These are phyloP conservation scores for Pichia phayaonensis DNA, from an alignment of 805 yeast genomes.

Conservation along the genomic window DNA sequence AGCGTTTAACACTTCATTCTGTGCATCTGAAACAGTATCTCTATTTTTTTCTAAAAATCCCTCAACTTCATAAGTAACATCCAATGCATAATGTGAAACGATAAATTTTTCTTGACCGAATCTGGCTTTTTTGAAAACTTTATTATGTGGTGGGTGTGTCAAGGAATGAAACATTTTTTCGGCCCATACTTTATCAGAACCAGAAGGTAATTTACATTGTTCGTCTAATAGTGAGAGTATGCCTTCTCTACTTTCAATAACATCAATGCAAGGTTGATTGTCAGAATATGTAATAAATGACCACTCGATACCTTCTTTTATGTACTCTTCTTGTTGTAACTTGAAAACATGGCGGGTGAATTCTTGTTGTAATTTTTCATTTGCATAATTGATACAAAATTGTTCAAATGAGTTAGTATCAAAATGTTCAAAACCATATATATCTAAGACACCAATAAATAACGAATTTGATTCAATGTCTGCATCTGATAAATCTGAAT, in stretches of 20 bases:
- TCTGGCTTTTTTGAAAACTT: conserved; percentile 88
- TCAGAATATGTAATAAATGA: conserved; percentile 91
- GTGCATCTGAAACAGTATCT: conserved; percentile 95
- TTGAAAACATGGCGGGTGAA: conserved; percentile 96
- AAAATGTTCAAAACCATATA: conserved; percentile 95
- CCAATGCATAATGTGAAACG: conserved; percentile 90
- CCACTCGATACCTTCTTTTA: conserved; percentile 92
- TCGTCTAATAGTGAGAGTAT: conserved; percentile 84
- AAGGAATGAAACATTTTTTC: conserved; percentile 83
- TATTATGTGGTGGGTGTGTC: conserved; percentile 65
- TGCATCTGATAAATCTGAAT: conserved; percentile 71
- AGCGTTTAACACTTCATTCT: conserved; percentile 69
- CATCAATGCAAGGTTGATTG: conserved; percentile 91
- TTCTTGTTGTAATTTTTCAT: conserved; percentile 94
- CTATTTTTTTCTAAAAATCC: conserved; percentile 96
- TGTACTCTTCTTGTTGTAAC: conserved; percentile 91
- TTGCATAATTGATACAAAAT: conserved; percentile 94
- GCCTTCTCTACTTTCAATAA: conserved; percentile 85
- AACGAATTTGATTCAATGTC: conserved; percentile 51
- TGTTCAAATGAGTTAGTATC: conserved; percentile 92
- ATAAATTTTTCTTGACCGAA: conserved; percentile 88
- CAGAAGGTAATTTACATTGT: conserved; percentile 90
- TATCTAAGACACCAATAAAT: conserved; percentile 94
- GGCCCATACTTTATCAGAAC: conserved; percentile 87
- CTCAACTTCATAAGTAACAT: conserved; percentile 83